Base-by-base conservation (phyloP, 148 eudicot genomes). In the Rhododendron vialii region DNA sequence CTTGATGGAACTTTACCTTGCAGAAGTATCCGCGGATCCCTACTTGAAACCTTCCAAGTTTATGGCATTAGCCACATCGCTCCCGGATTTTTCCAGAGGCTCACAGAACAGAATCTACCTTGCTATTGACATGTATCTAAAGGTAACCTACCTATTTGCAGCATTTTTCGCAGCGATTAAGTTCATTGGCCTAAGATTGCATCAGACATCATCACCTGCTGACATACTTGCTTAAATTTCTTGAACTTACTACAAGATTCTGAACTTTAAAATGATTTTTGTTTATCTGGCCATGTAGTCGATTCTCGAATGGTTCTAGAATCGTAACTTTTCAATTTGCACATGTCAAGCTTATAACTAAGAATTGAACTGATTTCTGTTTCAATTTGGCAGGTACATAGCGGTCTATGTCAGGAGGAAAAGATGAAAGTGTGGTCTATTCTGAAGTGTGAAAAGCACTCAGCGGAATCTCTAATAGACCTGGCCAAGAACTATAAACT, bases 11-110 rank as follows among this genome's bases (percentile, higher is more conserved):
- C 83, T 85, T 41, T 94, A 90, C 88, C 87, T 92, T 3, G 84
- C 53, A 63, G 94, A 94, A 88, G 90, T 94, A 48, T 92, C 95
- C 9, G 93, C 94, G 10, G 98, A 94, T 86, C 73, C 61, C 48
- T 38, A 74, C 50, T 57, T 93, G 30, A 91, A 87, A 35, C 92
- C 93, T 43, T 91, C 92, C 36, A 91, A 88, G 86, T 94, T 94
- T 84, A 30, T 86, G 41, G 91, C 89, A 22, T 85, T 94, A 65
- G 88, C 69, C 57, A 85, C 61, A 45, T 84, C 87, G 2, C 65
- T 94, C 71, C 95, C 98, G 0, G 94, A 90, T 78, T 82, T 84
- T 35, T 91, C 92, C 67, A 86, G 91, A 57, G 93, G 91, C 35
- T 92, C 94, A 20, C 86, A 87, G 82, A 94, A 93, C 80, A 84